A percentile compares a stretch with the other conserved stretches of the same genome.
phyloP scores from a whole-genome alignment of 2,329 filamentous ascomycete species.

The Lasiodiplodia sp. region DNA sequence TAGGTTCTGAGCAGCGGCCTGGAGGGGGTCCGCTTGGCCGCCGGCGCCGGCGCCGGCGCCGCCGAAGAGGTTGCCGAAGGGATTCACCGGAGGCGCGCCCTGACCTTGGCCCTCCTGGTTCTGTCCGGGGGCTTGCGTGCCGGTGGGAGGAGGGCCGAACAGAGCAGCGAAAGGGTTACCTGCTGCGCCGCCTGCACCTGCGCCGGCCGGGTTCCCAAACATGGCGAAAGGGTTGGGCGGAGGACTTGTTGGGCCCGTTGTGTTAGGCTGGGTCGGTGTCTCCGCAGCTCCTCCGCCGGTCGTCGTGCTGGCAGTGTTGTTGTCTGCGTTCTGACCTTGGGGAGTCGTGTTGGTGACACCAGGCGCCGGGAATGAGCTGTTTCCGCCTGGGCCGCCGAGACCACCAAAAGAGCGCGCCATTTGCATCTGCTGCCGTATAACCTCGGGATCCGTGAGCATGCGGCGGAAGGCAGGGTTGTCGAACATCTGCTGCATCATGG shows the following conservation, averaged over 20 bases:
- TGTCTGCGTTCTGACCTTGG: constrained; percentile 36
- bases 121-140: constrained; percentile 37
- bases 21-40: constrained; percentile 59
- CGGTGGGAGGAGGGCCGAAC: constrained; percentile 50
- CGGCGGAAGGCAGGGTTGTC: constrained; percentile 86
- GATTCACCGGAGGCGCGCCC: constrained; percentile 57
- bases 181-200: constrained; percentile 38
- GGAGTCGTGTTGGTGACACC: constrained; percentile 89
- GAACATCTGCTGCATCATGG: constrained; percentile 85
- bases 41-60: constrained; percentile 34
- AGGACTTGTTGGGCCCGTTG: constrained; percentile 38
- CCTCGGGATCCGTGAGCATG: constrained; percentile 91
- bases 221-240: constrained; percentile 57
- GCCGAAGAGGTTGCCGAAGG: constrained; percentile 71
- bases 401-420: constrained; percentile 74
- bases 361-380: constrained; percentile 80
- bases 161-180: constrained; percentile 69
- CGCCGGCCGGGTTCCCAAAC: constrained; percentile 46
- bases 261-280: constrained; percentile 47
- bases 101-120: constrained; percentile 43
- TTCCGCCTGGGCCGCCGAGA: constrained; percentile 46
- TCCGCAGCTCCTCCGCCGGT: constrained; percentile 46
- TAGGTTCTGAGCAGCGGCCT: constrained; percentile 53
- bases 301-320: constrained; percentile 33
- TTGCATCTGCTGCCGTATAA: constrained; percentile 80